A percentile compares a stretch with the other conserved stretches of the same genome.
These are phyloP conservation scores for Stephania yunnanensis DNA, from an alignment of 164 flowering plant genomes.

Conservation along the genomic window DNA sequence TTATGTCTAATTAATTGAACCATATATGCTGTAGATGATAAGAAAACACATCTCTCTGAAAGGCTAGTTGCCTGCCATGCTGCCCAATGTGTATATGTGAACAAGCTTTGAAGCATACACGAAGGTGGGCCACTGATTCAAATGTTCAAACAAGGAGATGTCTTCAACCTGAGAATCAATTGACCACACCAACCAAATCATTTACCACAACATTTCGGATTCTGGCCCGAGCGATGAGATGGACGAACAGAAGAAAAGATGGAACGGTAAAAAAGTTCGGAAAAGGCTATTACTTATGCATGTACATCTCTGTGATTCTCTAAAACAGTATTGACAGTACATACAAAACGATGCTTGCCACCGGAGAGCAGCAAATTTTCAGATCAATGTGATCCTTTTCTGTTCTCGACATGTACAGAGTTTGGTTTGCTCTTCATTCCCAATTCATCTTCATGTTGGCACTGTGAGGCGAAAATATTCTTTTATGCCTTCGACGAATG, in stretches of 20 bases:
- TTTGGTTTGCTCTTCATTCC: background rate
- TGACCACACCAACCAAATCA: background rate
- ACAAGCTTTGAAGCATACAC: background rate
- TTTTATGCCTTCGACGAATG: background rate
- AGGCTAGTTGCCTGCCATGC: background rate
- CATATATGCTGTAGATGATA: background rate
- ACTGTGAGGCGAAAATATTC: background rate
- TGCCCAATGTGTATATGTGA: background rate
- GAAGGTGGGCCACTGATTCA: background rate
- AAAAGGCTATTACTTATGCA: background rate
- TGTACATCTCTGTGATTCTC: background rate
- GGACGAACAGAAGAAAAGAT: background rate
- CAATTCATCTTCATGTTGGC: background rate
- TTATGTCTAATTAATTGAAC: background rate
- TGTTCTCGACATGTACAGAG: conserved; percentile 3
- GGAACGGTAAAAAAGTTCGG: background rate
- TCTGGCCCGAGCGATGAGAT: background rate
- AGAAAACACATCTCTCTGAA: background rate
- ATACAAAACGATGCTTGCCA: conserved; percentile 2
- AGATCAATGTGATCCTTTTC: conserved; percentile 18
- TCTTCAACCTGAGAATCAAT: background rate
- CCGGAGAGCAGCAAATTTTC: background rate
- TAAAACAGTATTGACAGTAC: background rate
- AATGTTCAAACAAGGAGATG: background rate
- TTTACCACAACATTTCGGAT: background rate